Evolutionary conservation across 768 basidiomycete species (phyloP).

Genomic region (Suillus ampliporus): DNA sequence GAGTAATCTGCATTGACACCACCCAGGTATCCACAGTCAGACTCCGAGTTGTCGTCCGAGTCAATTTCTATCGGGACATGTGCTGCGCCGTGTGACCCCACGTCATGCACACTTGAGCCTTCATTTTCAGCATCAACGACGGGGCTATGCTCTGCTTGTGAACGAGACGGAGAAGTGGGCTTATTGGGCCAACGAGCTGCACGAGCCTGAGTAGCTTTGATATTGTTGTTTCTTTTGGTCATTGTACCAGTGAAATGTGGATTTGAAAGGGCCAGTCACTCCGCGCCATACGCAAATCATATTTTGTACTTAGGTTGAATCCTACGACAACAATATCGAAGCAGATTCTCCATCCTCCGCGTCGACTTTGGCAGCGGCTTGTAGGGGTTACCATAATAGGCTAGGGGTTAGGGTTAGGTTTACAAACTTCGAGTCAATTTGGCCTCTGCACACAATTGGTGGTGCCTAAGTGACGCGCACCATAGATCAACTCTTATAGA

Average conservation of each 20-base stretch:
- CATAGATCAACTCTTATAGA: too few species aligned
- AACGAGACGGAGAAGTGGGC: neutral
- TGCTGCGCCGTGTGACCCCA: neutral
- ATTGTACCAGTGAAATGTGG: neutral
- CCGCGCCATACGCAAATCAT: neutral
- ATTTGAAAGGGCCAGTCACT: neutral
- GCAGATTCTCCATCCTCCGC: neutral
- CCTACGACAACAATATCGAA: neutral
- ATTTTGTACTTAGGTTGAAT: neutral
- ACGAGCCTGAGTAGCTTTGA: conserved; percentile 3
- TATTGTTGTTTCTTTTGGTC: neutral
- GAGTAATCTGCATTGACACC: conserved; percentile 2
- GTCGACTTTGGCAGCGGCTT: neutral
- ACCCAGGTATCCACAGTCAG: conserved; percentile 10
- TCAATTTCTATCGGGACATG: conserved; percentile 3
- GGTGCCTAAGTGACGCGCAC: conserved; percentile 3
- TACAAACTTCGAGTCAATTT: conserved; percentile 3
- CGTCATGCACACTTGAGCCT: conserved; percentile 1
- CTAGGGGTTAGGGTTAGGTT: conserved; percentile 7
- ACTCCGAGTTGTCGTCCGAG: neutral
- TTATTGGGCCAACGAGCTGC: conserved; percentile 3
- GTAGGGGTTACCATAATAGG: conserved; percentile 4
- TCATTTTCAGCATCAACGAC: neutral
- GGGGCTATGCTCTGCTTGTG: neutral
- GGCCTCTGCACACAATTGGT: conserved; percentile 10